Evolutionary conservation across 2,329 filamentous ascomycete genomes (phyloP), one percentile per base, ranked within the genome.

Genomic region (Sporothrix variecibatus): DNA sequence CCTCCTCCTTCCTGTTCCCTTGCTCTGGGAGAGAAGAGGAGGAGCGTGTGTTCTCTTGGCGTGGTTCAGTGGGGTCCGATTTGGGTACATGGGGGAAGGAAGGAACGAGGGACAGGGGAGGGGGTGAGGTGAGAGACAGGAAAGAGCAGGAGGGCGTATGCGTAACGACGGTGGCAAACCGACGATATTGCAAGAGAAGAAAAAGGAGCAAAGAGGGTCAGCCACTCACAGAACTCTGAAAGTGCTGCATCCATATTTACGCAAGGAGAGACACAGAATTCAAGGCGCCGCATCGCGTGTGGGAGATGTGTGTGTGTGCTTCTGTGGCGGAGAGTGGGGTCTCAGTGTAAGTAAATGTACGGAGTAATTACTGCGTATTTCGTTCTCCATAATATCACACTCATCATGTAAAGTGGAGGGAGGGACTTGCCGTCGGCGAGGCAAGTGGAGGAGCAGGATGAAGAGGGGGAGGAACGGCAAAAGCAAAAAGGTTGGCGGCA

Each of bases 41-140:
- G n/a, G 51, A 12, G n/a, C 3, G 34, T n/a, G n/a, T n/a, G n/a
- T n/a, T n/a, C 28, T 8, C 56, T 34, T 43, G 34, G 51, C 51
- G 23, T 31, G 4, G 15, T 26, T 15, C 20, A 40, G 60, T 65
- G 60, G 60, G 60, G 34, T 43, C 38, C 34, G 31, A 46, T 46
- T 46, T 43, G 60, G 62, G 62, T 23, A 67, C 62, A 46, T 46
- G 62, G 38, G 38, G n/a, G 62, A 65, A 46, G 23, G 62, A 67
- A 49, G 43, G 43, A 49, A 49, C 15, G 43, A 20, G 43, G 38
- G 11, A 23, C 23, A 26, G 60, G n/a, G n/a, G 12, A 11, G n/a
- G 7, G 3, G 62, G 9, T 34, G n/a, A n/a, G 62, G 31, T 20
- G 3, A 8, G 17, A 28, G 7, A 20, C n/a, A 15, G 28, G 28